Conservation (phyloP, 169 alveolate genomes). For the Plasmodium fragile region DNA sequence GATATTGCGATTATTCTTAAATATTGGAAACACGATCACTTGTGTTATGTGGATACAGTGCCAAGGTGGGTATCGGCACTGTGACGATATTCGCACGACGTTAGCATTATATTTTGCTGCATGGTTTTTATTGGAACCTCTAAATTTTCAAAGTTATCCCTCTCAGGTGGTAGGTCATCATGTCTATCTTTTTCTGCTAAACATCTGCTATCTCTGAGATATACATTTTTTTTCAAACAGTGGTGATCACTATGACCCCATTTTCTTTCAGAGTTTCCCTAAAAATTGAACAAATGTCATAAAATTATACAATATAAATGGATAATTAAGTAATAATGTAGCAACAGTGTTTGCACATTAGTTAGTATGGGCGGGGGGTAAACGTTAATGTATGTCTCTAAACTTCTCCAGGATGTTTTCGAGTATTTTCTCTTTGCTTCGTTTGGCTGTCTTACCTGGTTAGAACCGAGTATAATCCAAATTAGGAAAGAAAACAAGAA, state of each 20-base stretch:
- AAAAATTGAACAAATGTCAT: conserved; percentile 5
- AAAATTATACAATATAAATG: background rate
- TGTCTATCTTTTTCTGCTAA: background rate
- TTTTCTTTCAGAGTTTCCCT: background rate
- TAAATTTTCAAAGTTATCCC: background rate
- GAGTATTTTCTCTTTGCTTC: background rate
- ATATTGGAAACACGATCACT: background rate
- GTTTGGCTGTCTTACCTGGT: conserved; percentile 21
- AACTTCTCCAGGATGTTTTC: too few relatives aligned
- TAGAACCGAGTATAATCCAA: conserved; percentile 12
- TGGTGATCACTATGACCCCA: background rate
- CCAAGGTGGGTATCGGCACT: background rate
- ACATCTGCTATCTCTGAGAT: background rate
- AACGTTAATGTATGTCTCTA: background rate
- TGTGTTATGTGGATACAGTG: background rate
- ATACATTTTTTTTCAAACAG: background rate
- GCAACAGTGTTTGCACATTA: background rate
- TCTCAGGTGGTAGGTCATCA: background rate
- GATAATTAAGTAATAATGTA: background rate
- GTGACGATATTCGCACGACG: background rate
- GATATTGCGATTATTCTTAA: background rate
- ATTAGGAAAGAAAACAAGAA: background rate
- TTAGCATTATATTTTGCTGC: background rate
- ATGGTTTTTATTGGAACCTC: conserved; percentile 10
- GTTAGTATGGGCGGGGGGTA: background rate